Base-by-base conservation (phyloP, 352 stramenopile species). In the Globisporangium megalacanthum region DNA sequence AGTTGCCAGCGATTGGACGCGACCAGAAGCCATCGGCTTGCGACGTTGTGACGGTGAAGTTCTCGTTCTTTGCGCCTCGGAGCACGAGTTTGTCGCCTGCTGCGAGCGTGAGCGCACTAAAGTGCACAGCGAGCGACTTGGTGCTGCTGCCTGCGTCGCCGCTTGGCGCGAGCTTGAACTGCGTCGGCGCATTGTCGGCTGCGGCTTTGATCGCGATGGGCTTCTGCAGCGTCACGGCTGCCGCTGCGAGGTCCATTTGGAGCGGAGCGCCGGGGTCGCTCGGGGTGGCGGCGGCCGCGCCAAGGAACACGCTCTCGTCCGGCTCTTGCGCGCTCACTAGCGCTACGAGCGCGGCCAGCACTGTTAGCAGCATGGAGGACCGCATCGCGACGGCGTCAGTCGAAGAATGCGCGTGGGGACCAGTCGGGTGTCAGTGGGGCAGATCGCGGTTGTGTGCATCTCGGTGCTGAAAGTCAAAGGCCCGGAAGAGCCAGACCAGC, bases 41-140 rank as follows among this genome's bases (percentile, higher is more conserved):
- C 17, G 47, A 36, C 1, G 39, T 8, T 4, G 54, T 50, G 49
- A 64, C 49, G 35, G 53, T 64, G 45, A 52, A 54, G 45, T 63
- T 54, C 13, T 66, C 58, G 54, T 60, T 62, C 13, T 66, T 17
- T 17, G 59, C 33, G 53, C 63, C 56, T n/a, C 29, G 50, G 1
- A 70, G 19, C 47, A 70, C 63, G 15, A 70, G 39, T 37, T 22
- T 50, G 41, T 66, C 59, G 37, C 58, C 58, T 4, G 54, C 44
- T 4, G 47, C 15, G 11, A 68, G 51, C 37, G 46, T 36, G 22
- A 68, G 39, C 29, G 20, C 15, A 6, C 56, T 52, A 19, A 68
- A 68, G 41, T 68, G 57, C 37, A 68, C 55, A 2, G 59, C 25
- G 36, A 68, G 37, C 33, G 48, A 54, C 56, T 66, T 62, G 22